These are phyloP conservation scores for Xylariaceae sp. DNA, from an alignment of 2,329 filamentous ascomycete genomes.

Conservation along the genomic window DNA sequence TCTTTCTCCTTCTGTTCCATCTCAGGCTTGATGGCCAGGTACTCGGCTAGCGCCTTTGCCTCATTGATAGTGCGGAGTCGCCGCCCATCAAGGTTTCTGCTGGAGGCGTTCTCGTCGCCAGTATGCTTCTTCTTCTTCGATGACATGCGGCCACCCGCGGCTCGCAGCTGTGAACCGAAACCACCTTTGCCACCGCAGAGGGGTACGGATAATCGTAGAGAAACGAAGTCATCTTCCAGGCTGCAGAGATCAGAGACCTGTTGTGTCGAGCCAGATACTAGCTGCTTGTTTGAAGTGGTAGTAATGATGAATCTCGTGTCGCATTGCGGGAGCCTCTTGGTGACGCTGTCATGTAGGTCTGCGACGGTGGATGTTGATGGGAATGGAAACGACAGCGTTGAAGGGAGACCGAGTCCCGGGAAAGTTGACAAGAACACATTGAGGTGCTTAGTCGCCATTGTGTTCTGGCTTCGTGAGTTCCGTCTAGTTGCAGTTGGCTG, in stretches of 20 bases:
- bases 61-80: conserved; percentile 88
- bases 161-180: conserved; percentile 94
- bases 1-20: conserved; percentile 96
- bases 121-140: conserved; percentile 82
- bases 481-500: not conserved
- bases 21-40: conserved; percentile 89
- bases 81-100: conserved; percentile 86
- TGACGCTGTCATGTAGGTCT: conserved; percentile 59
- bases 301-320: conserved; percentile 68
- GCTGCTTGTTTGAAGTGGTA: conserved; percentile 69
- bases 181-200: conserved; percentile 93
- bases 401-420: conserved; percentile 71
- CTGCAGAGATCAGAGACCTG: conserved; percentile 58
- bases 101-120: conserved; percentile 81
- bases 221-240: conserved; percentile 63
- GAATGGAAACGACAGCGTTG: conserved; percentile 76
- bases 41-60: conserved; percentile 91
- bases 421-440: conserved; percentile 86
- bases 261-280: conserved; percentile 49
- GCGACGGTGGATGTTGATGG: conserved; percentile 58
- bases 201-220: conserved; percentile 72
- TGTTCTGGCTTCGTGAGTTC: conserved; percentile 1
- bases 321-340: conserved; percentile 54
- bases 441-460: conserved; percentile 55
- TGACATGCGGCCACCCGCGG: conserved; percentile 96